Conservation (phyloP, 2,329 filamentous ascomycete genomes). For the Arachnopeziza araneosa region DNA sequence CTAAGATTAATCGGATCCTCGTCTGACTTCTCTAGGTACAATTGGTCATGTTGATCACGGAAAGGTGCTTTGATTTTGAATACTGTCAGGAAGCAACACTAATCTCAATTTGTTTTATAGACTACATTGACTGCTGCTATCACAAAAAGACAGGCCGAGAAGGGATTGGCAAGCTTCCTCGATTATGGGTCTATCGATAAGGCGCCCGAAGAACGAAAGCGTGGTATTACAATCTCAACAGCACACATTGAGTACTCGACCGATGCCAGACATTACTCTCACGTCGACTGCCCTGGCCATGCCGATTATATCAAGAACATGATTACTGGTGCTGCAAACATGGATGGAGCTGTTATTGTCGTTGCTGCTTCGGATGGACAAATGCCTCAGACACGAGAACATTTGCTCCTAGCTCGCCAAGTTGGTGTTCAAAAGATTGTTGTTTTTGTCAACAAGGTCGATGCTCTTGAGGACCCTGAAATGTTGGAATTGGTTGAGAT, state of each 20-base stretch:
- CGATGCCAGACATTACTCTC: constrained; percentile 91
- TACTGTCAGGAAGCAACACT: constrained; percentile 2
- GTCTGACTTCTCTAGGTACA: constrained; percentile 54
- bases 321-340: constrained; percentile 99
- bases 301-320: constrained; percentile 99
- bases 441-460: constrained; percentile 99
- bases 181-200: constrained; percentile 99
- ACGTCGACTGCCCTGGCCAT: constrained; percentile 99
- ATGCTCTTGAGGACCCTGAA: constrained; percentile 93
- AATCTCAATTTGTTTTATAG: constrained; percentile 41
- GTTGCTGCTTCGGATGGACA: constrained; percentile 97
- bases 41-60: constrained; percentile 99
- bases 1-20: constrained; percentile 2
- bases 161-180: constrained; percentile 89
- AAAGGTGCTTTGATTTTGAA: constrained; percentile 60
- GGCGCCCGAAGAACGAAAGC: constrained; percentile 97
- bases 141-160: constrained; percentile 94
- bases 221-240: constrained; percentile 98
- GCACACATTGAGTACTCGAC: constrained; percentile 98
- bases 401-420: constrained; percentile 94
- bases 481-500: constrained; percentile 99
- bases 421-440: constrained; percentile 98
- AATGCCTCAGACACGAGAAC: constrained; percentile 99
- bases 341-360: constrained; percentile 98
- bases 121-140: constrained; percentile 98